Evolutionary conservation across 2,329 filamentous ascomycete species (phyloP).

Genomic region (Colletotrichum sp.): DNA sequence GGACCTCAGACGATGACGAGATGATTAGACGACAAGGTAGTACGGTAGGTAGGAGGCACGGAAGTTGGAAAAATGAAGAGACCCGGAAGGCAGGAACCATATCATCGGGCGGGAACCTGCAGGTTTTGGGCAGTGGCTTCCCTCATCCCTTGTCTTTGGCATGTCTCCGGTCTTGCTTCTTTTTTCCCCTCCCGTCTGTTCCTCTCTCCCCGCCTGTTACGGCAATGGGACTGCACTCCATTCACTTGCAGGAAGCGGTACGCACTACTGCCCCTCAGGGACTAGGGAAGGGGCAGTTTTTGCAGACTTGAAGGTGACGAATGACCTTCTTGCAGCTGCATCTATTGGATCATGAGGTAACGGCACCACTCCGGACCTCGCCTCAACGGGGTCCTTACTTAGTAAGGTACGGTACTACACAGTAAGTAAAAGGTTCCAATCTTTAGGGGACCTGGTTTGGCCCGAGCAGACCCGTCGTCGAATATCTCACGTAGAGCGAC

Average conservation of each 20-base stretch:
- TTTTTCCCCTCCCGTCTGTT: neutral
- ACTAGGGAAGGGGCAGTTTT: neutral
- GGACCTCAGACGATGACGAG: neutral
- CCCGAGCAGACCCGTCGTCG: neutral
- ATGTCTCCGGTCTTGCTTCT: neutral
- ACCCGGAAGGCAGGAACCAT: neutral
- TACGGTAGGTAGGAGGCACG: neutral
- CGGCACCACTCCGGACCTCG: neutral
- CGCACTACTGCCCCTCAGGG: neutral
- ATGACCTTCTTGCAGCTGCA: slow-evolving; percentile 17
- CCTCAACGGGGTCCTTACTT: neutral
- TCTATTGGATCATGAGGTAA: slow-evolving; percentile 10
- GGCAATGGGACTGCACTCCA: neutral
- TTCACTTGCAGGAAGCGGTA: neutral
- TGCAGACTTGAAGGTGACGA: slow-evolving; percentile 11
- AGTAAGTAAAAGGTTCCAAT: neutral
- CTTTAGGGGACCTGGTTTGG: neutral
- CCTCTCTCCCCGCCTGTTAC: neutral
- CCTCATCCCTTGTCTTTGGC: neutral
- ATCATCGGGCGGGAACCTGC: slow-evolving; percentile 15
- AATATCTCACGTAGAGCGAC: neutral
- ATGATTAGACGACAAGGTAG: neutral
- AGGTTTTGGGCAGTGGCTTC: slow-evolving; percentile 16
- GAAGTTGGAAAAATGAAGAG: neutral
- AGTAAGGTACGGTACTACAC: too few species aligned